Percentiles rank a stretch among this genome's conserved stretches.
phyloP scores from a whole-genome alignment of 768 basidiomycete species.

The Candolleomyces aberdarensis region DNA sequence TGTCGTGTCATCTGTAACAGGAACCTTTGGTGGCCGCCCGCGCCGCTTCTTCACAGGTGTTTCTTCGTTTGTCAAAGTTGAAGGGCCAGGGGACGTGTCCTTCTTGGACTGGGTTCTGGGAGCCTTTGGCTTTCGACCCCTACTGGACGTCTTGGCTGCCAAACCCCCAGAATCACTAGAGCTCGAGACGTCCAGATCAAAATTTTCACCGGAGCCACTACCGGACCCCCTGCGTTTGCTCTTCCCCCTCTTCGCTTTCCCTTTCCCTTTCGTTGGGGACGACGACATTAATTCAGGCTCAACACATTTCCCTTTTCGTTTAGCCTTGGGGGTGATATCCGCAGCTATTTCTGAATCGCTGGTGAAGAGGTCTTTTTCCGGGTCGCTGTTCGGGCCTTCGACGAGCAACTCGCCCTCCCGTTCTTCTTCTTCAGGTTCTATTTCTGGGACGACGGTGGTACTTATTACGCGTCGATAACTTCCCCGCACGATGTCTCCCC shows the following conservation, averaged over 20 bases:
- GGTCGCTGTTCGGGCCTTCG: constrained; percentile 8
- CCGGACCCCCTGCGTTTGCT: background rate
- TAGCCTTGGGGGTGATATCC: background rate
- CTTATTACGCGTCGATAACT: constrained; percentile 50
- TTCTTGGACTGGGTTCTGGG: too few relatives aligned
- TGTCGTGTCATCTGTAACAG: background rate
- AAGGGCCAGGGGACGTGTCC: too few relatives aligned
- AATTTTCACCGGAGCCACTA: background rate
- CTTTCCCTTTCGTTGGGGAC: background rate
- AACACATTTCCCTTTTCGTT: background rate
- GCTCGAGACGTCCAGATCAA: background rate
- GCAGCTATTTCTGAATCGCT: background rate
- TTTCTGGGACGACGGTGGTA: constrained; percentile 17
- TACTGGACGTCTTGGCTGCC: too few relatives aligned
- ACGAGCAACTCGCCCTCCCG: constrained; percentile 11
- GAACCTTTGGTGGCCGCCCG: background rate
- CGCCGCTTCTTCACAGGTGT: background rate
- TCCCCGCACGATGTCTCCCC: constrained; percentile 68
- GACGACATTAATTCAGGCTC: background rate
- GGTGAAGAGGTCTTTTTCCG: background rate
- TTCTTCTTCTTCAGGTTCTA: constrained; percentile 22
- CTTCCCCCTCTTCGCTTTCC: background rate
- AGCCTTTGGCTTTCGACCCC: too few relatives aligned
- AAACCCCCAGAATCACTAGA: background rate
- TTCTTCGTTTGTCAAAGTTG: too few relatives aligned